A percentile compares a stretch with the other conserved stretches of the same genome.
phyloP scores from a whole-genome alignment of 805 yeast genomes.

The Nakazawaea molendinolei region DNA sequence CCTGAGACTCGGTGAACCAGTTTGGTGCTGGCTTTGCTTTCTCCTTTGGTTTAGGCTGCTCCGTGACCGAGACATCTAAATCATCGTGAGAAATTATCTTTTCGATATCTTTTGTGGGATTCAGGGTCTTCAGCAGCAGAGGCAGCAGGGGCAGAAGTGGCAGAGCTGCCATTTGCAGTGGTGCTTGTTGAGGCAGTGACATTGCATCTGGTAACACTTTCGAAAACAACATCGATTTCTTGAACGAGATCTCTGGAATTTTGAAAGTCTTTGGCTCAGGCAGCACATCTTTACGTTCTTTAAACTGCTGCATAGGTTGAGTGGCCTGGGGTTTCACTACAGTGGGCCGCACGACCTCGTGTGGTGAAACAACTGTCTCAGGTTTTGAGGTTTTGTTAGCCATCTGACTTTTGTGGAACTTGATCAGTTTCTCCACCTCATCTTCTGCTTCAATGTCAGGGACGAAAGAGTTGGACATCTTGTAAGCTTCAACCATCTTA shows the following conservation, averaged over 20 bases:
- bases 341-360: too few relatives aligned
- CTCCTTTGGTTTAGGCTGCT: not conserved
- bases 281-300: too few relatives aligned
- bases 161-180: too few relatives aligned
- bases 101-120: too few relatives aligned
- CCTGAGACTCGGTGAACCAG: slow-evolving; percentile 24
- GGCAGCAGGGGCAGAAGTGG: too few relatives aligned
- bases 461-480: slow-evolving; percentile 2
- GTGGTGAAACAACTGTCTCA: not conserved
- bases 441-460: slow-evolving; percentile 17
- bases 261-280: too few relatives aligned
- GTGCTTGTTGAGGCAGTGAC: too few relatives aligned
- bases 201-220: slow-evolving; percentile 12
- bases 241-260: not conserved
- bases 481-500: slow-evolving; percentile 7
- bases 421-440: slow-evolving; percentile 15
- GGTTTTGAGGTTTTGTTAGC: not conserved
- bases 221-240: slow-evolving; percentile 10
- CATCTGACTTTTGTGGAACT: slow-evolving; percentile 1
- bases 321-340: too few relatives aligned
- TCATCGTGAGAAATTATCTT: too few relatives aligned
- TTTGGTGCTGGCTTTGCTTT: slow-evolving; percentile 21
- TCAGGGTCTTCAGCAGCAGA: too few relatives aligned
- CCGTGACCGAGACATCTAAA: too few relatives aligned
- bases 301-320: too few relatives aligned